These are phyloP conservation scores for Hortiboletus campestris DNA, from an alignment of 768 basidiomycete species.

Conservation along the genomic window DNA sequence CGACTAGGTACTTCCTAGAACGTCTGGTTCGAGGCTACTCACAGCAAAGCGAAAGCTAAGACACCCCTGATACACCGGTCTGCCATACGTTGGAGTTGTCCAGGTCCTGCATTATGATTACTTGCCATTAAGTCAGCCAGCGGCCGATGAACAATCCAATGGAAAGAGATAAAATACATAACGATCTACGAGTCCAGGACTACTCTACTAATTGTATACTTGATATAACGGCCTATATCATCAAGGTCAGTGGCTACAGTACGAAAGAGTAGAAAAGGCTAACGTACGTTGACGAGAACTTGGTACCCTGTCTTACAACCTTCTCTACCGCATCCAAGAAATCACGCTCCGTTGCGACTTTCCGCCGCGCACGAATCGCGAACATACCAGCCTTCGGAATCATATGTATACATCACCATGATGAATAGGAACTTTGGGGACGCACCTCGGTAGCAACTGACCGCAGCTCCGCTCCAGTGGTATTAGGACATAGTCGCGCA, in stretches of 20 bases:
- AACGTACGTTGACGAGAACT: slow-evolving; percentile 93
- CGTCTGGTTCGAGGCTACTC: no score
- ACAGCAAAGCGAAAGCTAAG: background rate
- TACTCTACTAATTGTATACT: slow-evolving; percentile 77
- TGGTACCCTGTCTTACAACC: slow-evolving; percentile 95
- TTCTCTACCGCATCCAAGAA: slow-evolving; percentile 98
- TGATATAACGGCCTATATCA: slow-evolving; percentile 76
- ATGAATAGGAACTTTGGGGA: background rate
- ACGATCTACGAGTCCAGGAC: slow-evolving; percentile 7
- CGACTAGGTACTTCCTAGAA: no score
- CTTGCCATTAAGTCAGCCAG: background rate
- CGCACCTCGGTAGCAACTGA: slow-evolving; percentile 93
- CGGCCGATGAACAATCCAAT: background rate
- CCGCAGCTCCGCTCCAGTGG: slow-evolving; percentile 96
- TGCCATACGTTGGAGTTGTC: no score
- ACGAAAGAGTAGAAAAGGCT: background rate
- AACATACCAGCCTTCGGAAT: slow-evolving; percentile 94
- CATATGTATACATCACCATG: slow-evolving; percentile 82
- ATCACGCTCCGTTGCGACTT: slow-evolving; percentile 96
- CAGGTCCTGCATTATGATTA: background rate
- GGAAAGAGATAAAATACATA: slow-evolving; percentile 18
- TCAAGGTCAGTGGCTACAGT: slow-evolving; percentile 5
- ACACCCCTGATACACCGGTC: background rate
- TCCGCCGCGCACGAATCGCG: slow-evolving; percentile 93
- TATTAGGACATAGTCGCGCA: slow-evolving; percentile 94